phyloP scores from a whole-genome alignment of 768 basidiomycete species.

The Tulasnella sp. region DNA sequence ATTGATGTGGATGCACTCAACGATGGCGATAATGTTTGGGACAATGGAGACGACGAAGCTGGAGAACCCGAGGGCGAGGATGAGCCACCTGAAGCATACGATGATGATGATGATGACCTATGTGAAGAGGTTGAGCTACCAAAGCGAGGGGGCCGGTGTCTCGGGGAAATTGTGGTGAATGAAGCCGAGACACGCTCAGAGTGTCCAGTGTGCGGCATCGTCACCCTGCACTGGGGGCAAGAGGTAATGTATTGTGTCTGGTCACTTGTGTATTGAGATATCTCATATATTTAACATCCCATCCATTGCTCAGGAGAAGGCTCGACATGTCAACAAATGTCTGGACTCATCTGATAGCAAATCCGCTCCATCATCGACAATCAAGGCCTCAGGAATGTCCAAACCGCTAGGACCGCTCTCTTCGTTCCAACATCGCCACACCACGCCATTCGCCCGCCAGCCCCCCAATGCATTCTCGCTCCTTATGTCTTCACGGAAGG shows the following conservation, averaged over 20 bases:
- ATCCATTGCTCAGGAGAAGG: conserved; percentile 45
- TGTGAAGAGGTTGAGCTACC: conserved; percentile 22
- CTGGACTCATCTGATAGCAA: conserved; percentile 30
- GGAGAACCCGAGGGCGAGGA: conserved; percentile 23
- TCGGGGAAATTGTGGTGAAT: conserved; percentile 6
- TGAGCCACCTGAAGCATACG: conserved; percentile 20
- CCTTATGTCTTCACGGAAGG: conserved; percentile 82
- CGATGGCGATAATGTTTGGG: conserved; percentile 57
- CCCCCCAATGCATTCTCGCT: conserved; percentile 52
- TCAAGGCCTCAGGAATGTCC: neutral
- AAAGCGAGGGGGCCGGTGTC: conserved; percentile 24
- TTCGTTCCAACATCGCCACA: conserved; percentile 20
- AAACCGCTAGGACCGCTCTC: conserved; percentile 25
- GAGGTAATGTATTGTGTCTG: conserved; percentile 25
- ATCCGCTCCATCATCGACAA: neutral
- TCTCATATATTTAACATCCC: no score
- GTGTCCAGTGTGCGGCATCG: conserved; percentile 28
- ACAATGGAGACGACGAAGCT: conserved; percentile 27
- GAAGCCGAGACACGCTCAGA: conserved; percentile 1
- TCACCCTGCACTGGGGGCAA: conserved; percentile 24
- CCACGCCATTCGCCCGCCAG: conserved; percentile 20
- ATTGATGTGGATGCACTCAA: conserved; percentile 50
- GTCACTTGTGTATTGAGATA: no score
- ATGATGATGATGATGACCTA: conserved; percentile 26
- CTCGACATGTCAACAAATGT: conserved; percentile 49